These are phyloP conservation scores for Diaporthe citriasiana DNA, from an alignment of 2,329 filamentous ascomycete species.

Conservation along the genomic window DNA sequence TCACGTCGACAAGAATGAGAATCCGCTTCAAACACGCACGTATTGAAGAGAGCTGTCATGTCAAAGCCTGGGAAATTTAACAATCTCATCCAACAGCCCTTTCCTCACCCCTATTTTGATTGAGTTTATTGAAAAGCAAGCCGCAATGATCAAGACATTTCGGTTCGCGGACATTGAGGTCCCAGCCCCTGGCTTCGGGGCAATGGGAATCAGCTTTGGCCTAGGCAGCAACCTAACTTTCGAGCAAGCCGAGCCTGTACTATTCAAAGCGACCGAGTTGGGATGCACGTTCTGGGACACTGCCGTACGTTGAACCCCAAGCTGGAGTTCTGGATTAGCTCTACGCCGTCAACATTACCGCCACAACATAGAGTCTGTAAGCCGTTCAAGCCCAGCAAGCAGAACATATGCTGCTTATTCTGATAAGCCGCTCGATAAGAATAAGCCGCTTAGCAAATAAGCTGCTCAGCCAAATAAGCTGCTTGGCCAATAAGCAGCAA, in stretches of 20 bases:
- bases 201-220: constrained; percentile 63
- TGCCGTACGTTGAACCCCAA: constrained; percentile 53
- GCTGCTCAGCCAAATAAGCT: no score
- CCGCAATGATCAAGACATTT: background rate
- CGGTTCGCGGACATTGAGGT: constrained; percentile 51
- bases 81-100: background rate
- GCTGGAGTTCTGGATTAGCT: constrained; percentile 40
- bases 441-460: no score
- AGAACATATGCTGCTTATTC: no score
- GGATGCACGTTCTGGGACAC: constrained; percentile 63
- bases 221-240: constrained; percentile 58
- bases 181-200: constrained; percentile 61
- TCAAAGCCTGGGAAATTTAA: background rate
- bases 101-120: no score
- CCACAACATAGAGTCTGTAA: no score
- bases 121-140: no score
- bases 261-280: constrained; percentile 63
- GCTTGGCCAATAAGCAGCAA: no score
- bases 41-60: background rate
- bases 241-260: constrained; percentile 62
- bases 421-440: no score
- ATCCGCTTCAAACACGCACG: background rate
- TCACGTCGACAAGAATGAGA: background rate
- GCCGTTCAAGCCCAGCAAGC: no score
- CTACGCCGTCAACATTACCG: no score